These are phyloP conservation scores for Aspergillus sp. DNA, from an alignment of 2,329 filamentous ascomycete species.

Conservation along the genomic window DNA sequence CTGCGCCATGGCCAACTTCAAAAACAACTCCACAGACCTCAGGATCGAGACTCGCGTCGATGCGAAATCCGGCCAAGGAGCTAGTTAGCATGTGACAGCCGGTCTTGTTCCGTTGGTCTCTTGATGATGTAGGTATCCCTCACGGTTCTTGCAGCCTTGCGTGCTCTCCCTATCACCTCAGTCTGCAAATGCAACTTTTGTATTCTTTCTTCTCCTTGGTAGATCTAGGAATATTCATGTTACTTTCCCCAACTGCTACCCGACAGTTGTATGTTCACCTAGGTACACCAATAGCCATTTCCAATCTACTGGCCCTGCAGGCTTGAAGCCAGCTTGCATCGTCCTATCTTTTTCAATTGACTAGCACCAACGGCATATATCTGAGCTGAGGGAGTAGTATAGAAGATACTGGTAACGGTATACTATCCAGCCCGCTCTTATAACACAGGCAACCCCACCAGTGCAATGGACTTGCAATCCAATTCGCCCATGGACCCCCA, in stretches of 20 bases:
- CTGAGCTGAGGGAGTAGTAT: background rate
- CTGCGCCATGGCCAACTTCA: background rate
- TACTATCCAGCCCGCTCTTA: background rate
- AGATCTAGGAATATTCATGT: background rate
- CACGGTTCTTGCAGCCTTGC: background rate
- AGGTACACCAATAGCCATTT: background rate
- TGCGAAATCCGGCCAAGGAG: background rate
- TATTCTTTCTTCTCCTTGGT: no score
- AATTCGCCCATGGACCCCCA: background rate
- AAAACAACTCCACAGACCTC: background rate
- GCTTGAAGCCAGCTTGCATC: background rate
- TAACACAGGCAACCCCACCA: background rate
- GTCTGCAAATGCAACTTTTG: background rate
- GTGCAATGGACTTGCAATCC: conserved; percentile 3
- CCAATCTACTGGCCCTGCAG: background rate
- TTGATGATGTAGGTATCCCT: background rate
- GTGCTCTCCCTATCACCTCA: background rate
- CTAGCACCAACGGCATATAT: background rate
- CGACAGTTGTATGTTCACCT: no score
- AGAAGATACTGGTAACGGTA: background rate
- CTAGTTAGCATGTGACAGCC: background rate
- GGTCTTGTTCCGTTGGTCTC: background rate
- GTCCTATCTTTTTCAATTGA: background rate
- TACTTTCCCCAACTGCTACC: background rate
- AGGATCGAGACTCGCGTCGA: background rate